Evolutionary conservation across 2,329 filamentous ascomycete species (phyloP).

Genomic region (Xylaria sp.): DNA sequence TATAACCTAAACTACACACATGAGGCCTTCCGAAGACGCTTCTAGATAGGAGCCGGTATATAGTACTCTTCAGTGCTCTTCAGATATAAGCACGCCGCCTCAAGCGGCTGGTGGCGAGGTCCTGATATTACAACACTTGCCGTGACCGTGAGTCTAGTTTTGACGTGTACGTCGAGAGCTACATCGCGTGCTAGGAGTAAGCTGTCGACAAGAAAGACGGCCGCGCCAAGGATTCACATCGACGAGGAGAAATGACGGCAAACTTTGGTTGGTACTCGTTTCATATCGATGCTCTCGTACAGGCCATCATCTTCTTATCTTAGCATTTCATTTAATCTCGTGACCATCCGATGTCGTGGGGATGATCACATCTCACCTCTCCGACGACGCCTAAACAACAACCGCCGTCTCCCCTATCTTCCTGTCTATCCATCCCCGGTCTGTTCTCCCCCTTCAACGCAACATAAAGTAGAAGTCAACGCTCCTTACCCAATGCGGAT

Average conservation of each 20-base stretch:
- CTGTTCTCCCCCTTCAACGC: slow-evolving; percentile 2
- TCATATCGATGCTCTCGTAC: slow-evolving; percentile 20
- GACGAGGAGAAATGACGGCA: neutral
- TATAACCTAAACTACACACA: too few species aligned
- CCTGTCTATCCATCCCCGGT: neutral
- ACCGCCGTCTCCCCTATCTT: neutral
- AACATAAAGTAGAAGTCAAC: slow-evolving; percentile 1
- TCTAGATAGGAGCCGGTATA: too few species aligned
- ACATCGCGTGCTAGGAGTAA: slow-evolving; percentile 36
- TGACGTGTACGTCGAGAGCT: slow-evolving; percentile 35
- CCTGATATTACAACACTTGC: too few species aligned
- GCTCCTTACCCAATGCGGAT: slow-evolving; percentile 5
- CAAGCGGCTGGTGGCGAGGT: too few species aligned
- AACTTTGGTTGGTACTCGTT: neutral
- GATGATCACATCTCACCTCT: neutral
- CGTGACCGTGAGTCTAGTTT: too few species aligned
- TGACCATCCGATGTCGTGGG: slow-evolving; percentile 12
- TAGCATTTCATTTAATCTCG: slow-evolving; percentile 6
- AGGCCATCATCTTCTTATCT: too few species aligned
- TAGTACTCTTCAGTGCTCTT: too few species aligned
- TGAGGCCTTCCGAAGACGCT: too few species aligned
- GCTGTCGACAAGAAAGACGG: too few species aligned
- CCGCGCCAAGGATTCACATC: too few species aligned
- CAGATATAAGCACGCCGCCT: too few species aligned
- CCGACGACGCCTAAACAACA: too few species aligned